phyloP scores from a whole-genome alignment of 495 filamentous ascomycete genomes.

The Aspergillus mulundensis region DNA sequence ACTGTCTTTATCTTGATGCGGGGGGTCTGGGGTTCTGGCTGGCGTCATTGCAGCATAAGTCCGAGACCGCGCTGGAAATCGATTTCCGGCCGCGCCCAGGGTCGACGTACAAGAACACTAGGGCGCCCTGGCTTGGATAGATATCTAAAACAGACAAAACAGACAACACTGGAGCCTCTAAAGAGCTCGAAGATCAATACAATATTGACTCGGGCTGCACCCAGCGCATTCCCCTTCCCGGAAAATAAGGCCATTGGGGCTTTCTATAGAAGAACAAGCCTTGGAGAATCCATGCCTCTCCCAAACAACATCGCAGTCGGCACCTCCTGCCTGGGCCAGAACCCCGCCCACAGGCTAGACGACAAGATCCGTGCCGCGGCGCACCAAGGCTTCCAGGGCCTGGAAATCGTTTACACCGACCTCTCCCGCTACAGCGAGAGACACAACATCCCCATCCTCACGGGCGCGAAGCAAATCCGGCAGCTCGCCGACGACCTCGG shows the following conservation, averaged over 20 bases:
- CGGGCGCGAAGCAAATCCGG: conserved; percentile 52
- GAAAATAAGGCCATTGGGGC: too few species aligned
- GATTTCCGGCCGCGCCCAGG: background rate
- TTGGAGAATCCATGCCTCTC: conserved; percentile 26
- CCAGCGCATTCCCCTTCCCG: too few species aligned
- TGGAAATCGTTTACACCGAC: conserved; percentile 73
- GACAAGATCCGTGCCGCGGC: conserved; percentile 60
- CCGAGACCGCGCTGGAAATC: background rate
- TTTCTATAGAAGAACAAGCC: too few species aligned
- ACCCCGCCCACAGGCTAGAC: conserved; percentile 54
- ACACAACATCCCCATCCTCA: conserved; percentile 39
- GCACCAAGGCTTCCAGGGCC: conserved; percentile 55
- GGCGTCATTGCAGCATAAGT: background rate
- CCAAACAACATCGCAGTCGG: conserved; percentile 48
- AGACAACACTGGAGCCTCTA: too few species aligned
- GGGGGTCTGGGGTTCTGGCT: background rate
- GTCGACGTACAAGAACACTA: background rate
- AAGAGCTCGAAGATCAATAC: too few species aligned
- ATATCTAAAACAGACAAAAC: background rate
- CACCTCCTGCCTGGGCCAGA: conserved; percentile 64
- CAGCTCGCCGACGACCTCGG: conserved; percentile 46
- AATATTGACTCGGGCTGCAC: too few species aligned
- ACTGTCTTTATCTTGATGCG: background rate
- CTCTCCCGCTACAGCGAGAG: conserved; percentile 48
- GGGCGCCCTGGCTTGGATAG: background rate